phyloP scores from a whole-genome alignment of 139 green algal species.

The Closterium sp. region DNA sequence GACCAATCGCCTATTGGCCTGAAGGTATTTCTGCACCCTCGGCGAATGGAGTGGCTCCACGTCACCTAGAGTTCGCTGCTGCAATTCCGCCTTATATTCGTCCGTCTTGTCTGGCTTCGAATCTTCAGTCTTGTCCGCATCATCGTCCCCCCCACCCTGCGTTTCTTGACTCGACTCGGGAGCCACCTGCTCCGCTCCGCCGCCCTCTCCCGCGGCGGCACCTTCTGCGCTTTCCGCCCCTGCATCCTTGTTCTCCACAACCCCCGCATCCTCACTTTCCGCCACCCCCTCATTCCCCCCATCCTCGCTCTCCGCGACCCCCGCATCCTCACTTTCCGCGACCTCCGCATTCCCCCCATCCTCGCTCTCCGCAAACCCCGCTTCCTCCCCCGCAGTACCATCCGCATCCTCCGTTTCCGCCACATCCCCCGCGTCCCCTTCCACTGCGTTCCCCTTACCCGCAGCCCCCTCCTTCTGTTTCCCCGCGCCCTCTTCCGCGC shows the following conservation, averaged over 20 bases:
- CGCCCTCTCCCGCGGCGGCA: too few relatives aligned
- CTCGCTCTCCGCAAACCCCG: not conserved
- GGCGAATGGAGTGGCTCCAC: not conserved
- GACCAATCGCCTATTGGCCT: not conserved
- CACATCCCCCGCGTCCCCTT: not conserved
- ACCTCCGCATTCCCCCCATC: not conserved
- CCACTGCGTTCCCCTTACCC: too few relatives aligned
- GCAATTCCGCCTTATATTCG: not conserved
- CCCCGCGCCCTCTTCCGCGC: not conserved
- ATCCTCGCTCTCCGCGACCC: too few relatives aligned
- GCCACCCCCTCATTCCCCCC: too few relatives aligned
- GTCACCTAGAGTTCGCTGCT: not conserved
- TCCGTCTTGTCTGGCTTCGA: not conserved
- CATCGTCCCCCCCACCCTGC: too few relatives aligned
- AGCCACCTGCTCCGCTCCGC: too few relatives aligned
- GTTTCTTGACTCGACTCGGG: too few relatives aligned
- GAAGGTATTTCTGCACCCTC: not conserved
- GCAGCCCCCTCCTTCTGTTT: too few relatives aligned
- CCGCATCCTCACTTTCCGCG: too few relatives aligned
- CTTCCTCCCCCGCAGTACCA: not conserved
- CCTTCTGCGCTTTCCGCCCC: too few relatives aligned
- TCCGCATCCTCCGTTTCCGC: not conserved
- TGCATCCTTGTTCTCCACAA: too few relatives aligned
- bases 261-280: not conserved
- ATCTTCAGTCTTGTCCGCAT: not conserved